Percentiles rank a stretch among this genome's conserved stretches.
Conservation (phyloP, 1,284 basidiomycete species). For the Irpex sp. region DNA sequence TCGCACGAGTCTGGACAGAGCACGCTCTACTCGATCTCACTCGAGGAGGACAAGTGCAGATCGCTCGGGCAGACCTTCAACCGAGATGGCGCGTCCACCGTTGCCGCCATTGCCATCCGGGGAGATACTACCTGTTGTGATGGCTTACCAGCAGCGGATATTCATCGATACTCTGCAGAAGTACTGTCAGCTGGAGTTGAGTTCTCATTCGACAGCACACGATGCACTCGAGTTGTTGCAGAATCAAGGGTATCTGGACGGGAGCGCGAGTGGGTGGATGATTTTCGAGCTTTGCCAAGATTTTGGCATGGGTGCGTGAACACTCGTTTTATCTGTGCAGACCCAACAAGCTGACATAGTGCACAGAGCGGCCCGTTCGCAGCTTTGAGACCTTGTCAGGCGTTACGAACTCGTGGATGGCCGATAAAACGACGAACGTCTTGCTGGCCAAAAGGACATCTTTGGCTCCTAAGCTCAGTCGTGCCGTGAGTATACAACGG, state of each 20-base stretch:
- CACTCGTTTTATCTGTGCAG: conserved; percentile 1
- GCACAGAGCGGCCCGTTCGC: conserved; percentile 78
- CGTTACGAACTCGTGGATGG: conserved; percentile 81
- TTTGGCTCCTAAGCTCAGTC: conserved; percentile 53
- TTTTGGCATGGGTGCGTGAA: conserved; percentile 77
- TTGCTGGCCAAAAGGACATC: conserved; percentile 75
- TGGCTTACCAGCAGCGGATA: conserved; percentile 57
- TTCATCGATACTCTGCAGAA: conserved; percentile 74
- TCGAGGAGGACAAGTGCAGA: conserved; percentile 25
- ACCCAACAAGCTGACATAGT: conserved; percentile 1
- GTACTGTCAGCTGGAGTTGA: conserved; percentile 67
- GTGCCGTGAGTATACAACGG: conserved; percentile 43
- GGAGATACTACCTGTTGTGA: conserved; percentile 2
- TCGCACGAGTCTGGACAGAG: conserved; percentile 18
- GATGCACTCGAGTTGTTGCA: conserved; percentile 64
- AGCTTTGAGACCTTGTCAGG: conserved; percentile 76
- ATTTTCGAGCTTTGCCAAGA: conserved; percentile 78
- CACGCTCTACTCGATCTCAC: conserved; percentile 17
- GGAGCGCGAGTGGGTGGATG: conserved; percentile 67
- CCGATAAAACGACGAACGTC: conserved; percentile 70
- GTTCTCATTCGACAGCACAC: conserved; percentile 55
- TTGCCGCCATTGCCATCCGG: conserved; percentile 16
- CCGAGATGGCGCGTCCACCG: conserved; percentile 13
- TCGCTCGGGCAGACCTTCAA: conserved; percentile 10
- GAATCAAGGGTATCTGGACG: conserved; percentile 55